Conservation (phyloP, 768 basidiomycete species). For the Pleurotus sapidus region DNA sequence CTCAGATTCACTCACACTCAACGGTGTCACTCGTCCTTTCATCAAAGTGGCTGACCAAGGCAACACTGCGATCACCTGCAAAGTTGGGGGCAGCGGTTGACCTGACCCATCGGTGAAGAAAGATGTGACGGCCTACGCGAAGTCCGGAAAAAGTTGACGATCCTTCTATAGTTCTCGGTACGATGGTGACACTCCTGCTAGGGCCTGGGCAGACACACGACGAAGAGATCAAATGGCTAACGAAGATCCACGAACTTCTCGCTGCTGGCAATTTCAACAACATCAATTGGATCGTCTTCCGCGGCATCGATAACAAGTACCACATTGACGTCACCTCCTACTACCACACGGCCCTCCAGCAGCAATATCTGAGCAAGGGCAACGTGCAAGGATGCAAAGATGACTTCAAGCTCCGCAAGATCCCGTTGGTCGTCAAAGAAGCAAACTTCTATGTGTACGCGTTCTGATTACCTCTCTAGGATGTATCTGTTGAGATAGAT, state of each 20-base stretch:
- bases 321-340: not conserved
- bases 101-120: not conserved
- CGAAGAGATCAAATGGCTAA: not conserved
- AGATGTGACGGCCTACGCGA: not conserved
- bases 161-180: too few relatives aligned
- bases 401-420: not conserved
- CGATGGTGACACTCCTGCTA: too few relatives aligned
- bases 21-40: not conserved
- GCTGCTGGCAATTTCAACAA: not conserved
- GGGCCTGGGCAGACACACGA: not conserved
- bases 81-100: not conserved
- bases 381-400: not conserved
- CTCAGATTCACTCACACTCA: not conserved
- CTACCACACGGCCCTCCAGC: not conserved
- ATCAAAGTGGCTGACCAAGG: not conserved
- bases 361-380: not conserved
- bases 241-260: not conserved
- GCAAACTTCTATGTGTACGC: not conserved
- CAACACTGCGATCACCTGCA: not conserved
- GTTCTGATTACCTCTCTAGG: not conserved
- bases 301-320: not conserved
- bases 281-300: not conserved
- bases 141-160: not conserved
- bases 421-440: not conserved
- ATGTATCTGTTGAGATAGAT: not conserved